Evolutionary conservation across 2,329 filamentous ascomycete species (phyloP).

Genomic region (Fusarium sp.): DNA sequence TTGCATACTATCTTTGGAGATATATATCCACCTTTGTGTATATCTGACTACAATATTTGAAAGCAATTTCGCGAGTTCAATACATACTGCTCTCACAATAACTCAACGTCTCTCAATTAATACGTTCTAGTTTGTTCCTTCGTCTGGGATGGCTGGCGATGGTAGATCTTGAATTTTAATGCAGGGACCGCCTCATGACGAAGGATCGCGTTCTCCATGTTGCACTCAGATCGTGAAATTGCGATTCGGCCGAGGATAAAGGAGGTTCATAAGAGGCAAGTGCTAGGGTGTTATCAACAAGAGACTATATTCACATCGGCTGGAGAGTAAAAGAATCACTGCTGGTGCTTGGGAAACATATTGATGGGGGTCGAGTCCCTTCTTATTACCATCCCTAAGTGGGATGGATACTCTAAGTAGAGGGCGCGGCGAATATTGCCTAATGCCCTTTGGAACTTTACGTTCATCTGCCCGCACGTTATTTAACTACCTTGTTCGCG

Average conservation of each 20-base stretch:
- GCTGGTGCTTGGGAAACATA: not conserved
- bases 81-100: conserved; percentile 3
- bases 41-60: conserved; percentile 34
- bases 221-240: too few species aligned
- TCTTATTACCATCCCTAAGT: conserved; percentile 14
- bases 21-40: conserved; percentile 26
- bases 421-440: conserved; percentile 13
- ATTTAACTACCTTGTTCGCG: conserved; percentile 33
- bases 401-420: conserved; percentile 21
- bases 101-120: too few species aligned
- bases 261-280: too few species aligned
- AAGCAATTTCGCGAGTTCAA: conserved; percentile 40
- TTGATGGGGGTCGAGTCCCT: conserved; percentile 7
- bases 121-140: too few species aligned
- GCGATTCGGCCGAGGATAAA: too few species aligned
- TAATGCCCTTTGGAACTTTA: conserved; percentile 19
- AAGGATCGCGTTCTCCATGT: too few species aligned
- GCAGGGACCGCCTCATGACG: too few species aligned
- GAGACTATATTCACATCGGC: too few species aligned
- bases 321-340: not conserved
- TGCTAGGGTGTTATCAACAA: not conserved
- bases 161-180: too few species aligned
- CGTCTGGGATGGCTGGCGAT: too few species aligned
- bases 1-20: conserved; percentile 28
- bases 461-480: conserved; percentile 28